Conservation (phyloP, 495 filamentous ascomycete genomes). For the Daldinia grandis region DNA sequence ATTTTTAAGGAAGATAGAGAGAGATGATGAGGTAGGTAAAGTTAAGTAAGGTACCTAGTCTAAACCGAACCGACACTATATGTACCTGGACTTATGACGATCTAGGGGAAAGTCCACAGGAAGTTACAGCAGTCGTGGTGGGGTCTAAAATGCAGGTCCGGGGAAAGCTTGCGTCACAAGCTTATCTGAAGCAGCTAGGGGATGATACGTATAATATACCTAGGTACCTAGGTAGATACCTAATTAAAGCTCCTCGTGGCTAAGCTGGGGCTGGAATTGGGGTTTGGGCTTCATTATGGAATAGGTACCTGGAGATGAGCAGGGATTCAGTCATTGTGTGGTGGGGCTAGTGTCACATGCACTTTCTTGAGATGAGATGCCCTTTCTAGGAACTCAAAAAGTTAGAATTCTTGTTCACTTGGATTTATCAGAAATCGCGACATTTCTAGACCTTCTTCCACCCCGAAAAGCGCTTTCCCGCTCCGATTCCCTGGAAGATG, state of each 20-base stretch:
- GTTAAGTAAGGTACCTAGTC: too few relatives aligned
- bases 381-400: conserved; percentile 26
- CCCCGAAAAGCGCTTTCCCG: background rate
- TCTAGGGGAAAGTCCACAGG: too few relatives aligned
- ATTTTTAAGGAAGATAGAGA: background rate
- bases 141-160: conserved; percentile 31
- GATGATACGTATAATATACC: background rate
- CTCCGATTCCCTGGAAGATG: conserved; percentile 31
- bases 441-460: background rate
- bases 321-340: conserved; percentile 22
- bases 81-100: too few relatives aligned
- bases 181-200: conserved; percentile 1
- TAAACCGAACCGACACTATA: too few relatives aligned
- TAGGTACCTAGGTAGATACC: too few relatives aligned
- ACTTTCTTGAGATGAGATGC: conserved; percentile 19
- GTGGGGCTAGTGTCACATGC: conserved; percentile 41
- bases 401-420: conserved; percentile 8
- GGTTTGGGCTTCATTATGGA: conserved; percentile 1
- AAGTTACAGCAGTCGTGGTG: conserved; percentile 3
- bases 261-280: conserved; percentile 31
- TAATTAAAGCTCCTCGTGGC: conserved; percentile 17
- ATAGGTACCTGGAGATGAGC: conserved; percentile 9
- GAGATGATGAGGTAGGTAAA: too few relatives aligned
- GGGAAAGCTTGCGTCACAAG: conserved; percentile 31
- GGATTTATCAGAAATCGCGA: conserved; percentile 6